A percentile compares a stretch with the other conserved stretches of the same genome.
Conservation (phyloP, 139 green algal species). For the Chlamydomonas sphaeroides region DNA sequence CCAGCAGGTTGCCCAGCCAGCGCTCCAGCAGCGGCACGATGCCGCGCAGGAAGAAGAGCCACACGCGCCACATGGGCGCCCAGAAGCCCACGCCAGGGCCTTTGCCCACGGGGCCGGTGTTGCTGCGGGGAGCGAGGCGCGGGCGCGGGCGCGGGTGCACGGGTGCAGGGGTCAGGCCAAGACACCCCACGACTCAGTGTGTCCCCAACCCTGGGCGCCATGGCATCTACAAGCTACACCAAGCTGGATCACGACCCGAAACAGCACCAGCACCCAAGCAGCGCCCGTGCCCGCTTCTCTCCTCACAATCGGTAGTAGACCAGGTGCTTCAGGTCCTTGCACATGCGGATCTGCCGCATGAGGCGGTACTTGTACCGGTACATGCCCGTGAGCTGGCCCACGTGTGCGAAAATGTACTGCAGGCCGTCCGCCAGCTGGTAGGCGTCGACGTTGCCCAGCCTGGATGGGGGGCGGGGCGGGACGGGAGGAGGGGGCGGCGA, state of each 20-base stretch:
- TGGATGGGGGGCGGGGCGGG: constrained; percentile 4
- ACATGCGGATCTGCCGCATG: constrained; percentile 99
- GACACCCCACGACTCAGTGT: no score
- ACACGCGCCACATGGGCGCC: constrained; percentile 99
- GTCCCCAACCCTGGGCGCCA: no score
- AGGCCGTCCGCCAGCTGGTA: constrained; percentile 99
- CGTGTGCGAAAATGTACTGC: constrained; percentile 99
- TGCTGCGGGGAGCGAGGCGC: no score
- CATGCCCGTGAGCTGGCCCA: constrained; percentile 99
- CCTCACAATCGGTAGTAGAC: constrained; percentile 99
- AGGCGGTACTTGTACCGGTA: constrained; percentile 99
- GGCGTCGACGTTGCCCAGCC: constrained; percentile 98
- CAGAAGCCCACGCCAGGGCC: constrained; percentile 99
- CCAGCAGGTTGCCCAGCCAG: constrained; percentile 99
- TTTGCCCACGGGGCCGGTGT: constrained; percentile 97
- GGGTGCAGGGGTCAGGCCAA: neutral
- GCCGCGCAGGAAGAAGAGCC: constrained; percentile 98
- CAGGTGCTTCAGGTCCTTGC: constrained; percentile 99
- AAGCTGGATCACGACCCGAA: no score
- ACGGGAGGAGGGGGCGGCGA: neutral
- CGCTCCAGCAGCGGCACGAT: constrained; percentile 89
- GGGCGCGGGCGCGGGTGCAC: neutral
- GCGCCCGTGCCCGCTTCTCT: no score
- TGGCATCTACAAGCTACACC: no score
- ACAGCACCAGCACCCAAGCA: no score